Evolutionary conservation across 345 rosid species (phyloP).

Genomic region (Citrus australasica): DNA sequence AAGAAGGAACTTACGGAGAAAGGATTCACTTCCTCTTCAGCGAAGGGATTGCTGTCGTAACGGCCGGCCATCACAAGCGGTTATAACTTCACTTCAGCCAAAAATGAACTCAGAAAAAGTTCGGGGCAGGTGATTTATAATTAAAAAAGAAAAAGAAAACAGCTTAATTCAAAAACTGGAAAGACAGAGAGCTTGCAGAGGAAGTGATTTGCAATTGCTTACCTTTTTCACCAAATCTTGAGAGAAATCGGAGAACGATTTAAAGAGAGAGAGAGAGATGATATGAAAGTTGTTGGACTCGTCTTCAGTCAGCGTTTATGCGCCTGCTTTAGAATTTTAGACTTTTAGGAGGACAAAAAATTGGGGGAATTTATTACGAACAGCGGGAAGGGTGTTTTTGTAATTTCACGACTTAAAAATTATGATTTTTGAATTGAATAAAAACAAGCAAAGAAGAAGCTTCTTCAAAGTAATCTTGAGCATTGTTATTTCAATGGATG

Average conservation of each 20-base stretch:
- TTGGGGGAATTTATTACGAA: background rate
- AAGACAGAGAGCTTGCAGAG: background rate
- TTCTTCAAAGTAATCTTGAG: background rate
- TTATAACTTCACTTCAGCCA: background rate
- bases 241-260: background rate
- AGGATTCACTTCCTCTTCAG: conserved; percentile 92
- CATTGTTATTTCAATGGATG: background rate
- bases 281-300: conserved; percentile 15
- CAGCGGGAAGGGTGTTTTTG: conserved; percentile 17
- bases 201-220: conserved; percentile 21
- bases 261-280: conserved; percentile 6
- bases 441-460: background rate
- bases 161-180: background rate
- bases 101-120: background rate
- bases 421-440: background rate
- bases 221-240: background rate
- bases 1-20: conserved; percentile 61
- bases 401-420: background rate
- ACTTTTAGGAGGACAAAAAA: too few species aligned
- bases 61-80: conserved; percentile 66
- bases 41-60: conserved; percentile 83
- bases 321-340: background rate
- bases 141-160: background rate
- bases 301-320: conserved; percentile 2
- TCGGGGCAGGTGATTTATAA: background rate